Conservation (phyloP, 2,329 filamentous ascomycete species). For the Fusarium aywerte region DNA sequence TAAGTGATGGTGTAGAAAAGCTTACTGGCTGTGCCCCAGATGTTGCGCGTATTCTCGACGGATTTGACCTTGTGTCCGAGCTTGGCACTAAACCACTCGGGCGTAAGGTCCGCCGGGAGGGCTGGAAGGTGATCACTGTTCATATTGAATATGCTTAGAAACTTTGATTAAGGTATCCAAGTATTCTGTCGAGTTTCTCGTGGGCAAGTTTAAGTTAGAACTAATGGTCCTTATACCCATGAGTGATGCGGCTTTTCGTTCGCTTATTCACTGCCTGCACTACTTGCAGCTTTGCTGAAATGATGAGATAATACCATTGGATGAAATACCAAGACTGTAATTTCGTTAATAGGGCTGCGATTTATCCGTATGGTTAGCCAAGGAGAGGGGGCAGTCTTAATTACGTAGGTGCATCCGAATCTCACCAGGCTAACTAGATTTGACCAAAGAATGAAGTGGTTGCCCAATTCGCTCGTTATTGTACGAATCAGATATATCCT, state of each 20-base stretch:
- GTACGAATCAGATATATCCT: not conserved
- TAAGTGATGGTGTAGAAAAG: constrained; percentile 47
- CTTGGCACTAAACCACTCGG: constrained; percentile 41
- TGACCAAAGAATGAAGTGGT: not conserved
- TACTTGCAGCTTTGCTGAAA: not conserved
- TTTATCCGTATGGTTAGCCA: constrained; percentile 1
- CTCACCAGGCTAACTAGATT: constrained; percentile 3
- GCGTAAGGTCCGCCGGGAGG: constrained; percentile 37
- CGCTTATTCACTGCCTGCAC: not conserved
- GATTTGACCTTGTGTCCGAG: constrained; percentile 38
- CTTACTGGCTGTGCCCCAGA: constrained; percentile 47
- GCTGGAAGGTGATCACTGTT: constrained; percentile 31
- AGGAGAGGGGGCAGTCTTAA: constrained; percentile 1
- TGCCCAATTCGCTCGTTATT: not conserved
- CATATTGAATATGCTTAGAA: constrained; percentile 12
- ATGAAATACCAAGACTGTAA: not conserved
- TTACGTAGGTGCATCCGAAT: constrained; percentile 3
- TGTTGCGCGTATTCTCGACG: constrained; percentile 41
- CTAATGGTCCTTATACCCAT: not conserved
- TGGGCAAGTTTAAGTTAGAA: not conserved
- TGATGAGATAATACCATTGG: not conserved
- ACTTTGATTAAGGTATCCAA: no score
- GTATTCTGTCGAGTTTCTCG: no score
- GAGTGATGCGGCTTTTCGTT: no score
- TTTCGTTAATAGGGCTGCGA: not conserved